Base-by-base conservation (phyloP, 352 stramenopile species). In the Phytophthora palmivora region DNA sequence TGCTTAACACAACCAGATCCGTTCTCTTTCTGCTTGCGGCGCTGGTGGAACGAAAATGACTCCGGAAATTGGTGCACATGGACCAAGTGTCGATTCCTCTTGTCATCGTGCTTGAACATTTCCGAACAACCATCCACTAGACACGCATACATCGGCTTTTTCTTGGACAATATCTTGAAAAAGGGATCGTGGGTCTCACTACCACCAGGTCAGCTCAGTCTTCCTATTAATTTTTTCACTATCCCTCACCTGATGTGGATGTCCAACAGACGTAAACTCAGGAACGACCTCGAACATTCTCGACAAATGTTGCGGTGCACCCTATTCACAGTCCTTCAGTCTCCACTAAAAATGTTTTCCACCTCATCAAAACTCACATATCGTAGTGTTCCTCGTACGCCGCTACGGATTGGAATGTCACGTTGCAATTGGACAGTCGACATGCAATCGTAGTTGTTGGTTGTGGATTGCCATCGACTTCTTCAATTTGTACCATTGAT, bases 321-420 rank as follows among this genome's bases (percentile, higher is more conserved):
- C 57, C 63, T 73, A 19, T 11, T 49, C 24, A 39, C 24, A 57
- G n/a, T 22, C 24, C 8, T 14, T 22, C 1, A 24, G n/a, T 14
- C 12, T 46, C 30, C 19, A 59, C 42, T 41, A 7, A 9, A 32
- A 8, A 9, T 2, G 6, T 36, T 3, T 1, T 14, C 3, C n/a
- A 22, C 0, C 11, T n/a, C 19, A 1, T 10, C 15, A 16, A 18
- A 12, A 58, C 66, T 51, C 67, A 88, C 79, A 88, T 73, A 45
- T 85, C 74, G 55, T 88, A 88, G 58, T 88, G 79, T 21, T 88
- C 79, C 61, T 88, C 76, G 47, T 87, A 88, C 3, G 66, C 72
- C 16, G 52, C 58, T 30, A 82, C 36, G 15, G 76, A 79, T n/a
- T 64, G 61, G 49, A 87, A 88, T 11, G 28, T 67, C 4, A 82